Conservation (phyloP, 371 early-diverging fungal genomes). For the Catenaria anguillulae region DNA sequence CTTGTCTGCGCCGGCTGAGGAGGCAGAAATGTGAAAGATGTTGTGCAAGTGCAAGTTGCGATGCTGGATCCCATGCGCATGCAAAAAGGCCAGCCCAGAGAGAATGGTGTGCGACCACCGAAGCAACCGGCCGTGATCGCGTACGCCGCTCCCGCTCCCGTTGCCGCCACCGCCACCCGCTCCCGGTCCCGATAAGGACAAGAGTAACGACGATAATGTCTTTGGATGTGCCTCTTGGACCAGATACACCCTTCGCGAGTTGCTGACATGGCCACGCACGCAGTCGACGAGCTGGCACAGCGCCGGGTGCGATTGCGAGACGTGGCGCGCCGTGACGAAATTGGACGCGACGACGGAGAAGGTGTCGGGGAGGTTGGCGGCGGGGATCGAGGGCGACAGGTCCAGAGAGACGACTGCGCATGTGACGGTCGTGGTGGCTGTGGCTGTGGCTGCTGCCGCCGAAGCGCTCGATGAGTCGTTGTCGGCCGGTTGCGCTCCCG, state of each 20-base stretch:
- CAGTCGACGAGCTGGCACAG: conserved; percentile 1
- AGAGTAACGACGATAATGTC: background rate
- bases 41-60: background rate
- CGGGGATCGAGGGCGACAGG: no score
- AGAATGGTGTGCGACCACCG: background rate
- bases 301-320: background rate
- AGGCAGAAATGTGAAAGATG: background rate
- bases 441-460: no score
- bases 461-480: no score
- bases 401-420: no score
- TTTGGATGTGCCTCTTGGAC: background rate
- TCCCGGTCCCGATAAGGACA: background rate
- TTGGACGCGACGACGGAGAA: background rate
- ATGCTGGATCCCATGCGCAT: background rate
- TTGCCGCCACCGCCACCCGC: background rate
- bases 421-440: no score
- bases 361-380: background rate
- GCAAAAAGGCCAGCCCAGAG: background rate
- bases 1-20: no score
- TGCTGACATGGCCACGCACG: background rate
- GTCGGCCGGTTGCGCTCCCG: no score
- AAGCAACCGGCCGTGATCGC: background rate
- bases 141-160: background rate
- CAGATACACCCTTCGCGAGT: background rate
- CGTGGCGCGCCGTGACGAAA: background rate